Base-by-base conservation (phyloP, 2,329 filamentous ascomycete species). In the Colletotrichum eremochloae region DNA sequence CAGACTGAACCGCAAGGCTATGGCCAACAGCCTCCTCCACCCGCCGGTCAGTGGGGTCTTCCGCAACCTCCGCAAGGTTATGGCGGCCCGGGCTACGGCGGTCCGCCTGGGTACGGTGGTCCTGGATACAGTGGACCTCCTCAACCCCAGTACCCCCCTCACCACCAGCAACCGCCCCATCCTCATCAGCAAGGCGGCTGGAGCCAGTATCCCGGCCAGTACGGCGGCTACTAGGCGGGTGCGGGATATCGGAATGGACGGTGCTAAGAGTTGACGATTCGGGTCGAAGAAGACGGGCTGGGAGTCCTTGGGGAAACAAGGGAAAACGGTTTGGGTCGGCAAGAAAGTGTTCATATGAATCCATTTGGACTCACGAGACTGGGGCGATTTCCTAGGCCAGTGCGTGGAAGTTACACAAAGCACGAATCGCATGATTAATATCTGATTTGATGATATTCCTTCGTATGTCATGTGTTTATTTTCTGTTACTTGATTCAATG, bases 141-240 rank as follows among this genome's bases (percentile, higher is more conserved):
- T 61, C 64, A 56, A 58, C 74, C 63, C 31, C 73, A 72, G 36
- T 74, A 75, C 50, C 63, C 62, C 33, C 67, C 71, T 46, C 52
- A 68, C 29, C 61, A 67, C 14, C 71, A 73, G 31, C 71, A 70
- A 56, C 53, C 63, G 60, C 69, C 67, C 33, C 72, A 61, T 62
- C 67, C 68, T 70, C 75, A 76, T 31, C 72, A 75, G 61, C 74
- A 74, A 46, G 53, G 56, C 68, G 76, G 77, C 12, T 83, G 81
- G 81, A 78, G 76, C 57, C 78, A 82, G 63, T 84, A 83, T 63
- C 81, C 81, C n/a, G 82, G 82, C 18, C 81, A 79, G 55, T 77
- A 80, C n/a, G 81, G 81, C 71, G 81, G 81, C 71, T 81, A 71
- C 50, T 71, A 60, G 38, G 20, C 38, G 20, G 24, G 56, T 53